These are phyloP conservation scores for Cercospora sesami DNA, from an alignment of 2,329 filamentous ascomycete genomes.

Conservation along the genomic window DNA sequence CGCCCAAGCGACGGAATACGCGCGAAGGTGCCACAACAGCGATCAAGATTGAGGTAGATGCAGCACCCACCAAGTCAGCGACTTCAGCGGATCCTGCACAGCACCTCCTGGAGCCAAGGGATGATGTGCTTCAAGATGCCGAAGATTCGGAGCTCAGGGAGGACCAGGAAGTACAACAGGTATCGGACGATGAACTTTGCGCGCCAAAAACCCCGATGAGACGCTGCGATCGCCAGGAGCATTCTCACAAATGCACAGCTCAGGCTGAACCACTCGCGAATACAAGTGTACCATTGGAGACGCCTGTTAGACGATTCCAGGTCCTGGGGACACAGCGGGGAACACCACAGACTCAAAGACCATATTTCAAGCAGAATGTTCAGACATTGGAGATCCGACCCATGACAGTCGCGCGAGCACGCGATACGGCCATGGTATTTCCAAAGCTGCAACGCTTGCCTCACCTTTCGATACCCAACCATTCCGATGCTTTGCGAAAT, in stretches of 20 bases:
- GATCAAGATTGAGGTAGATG: neutral
- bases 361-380: conserved; percentile 25
- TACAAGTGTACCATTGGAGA: conserved; percentile 22
- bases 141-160: conserved; percentile 13
- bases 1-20: neutral
- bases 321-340: conserved; percentile 25
- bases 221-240: conserved; percentile 28
- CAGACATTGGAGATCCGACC: conserved; percentile 25
- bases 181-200: conserved; percentile 37
- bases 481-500: neutral
- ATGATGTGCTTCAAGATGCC: neutral
- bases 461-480: neutral
- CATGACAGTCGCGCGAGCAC: conserved; percentile 32
- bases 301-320: conserved; percentile 27
- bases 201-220: conserved; percentile 39
- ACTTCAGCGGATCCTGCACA: conserved; percentile 28
- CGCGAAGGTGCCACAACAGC: neutral
- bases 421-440: conserved; percentile 31
- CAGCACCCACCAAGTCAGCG: conserved; percentile 28
- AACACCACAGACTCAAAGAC: conserved; percentile 34
- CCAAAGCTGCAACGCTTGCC: conserved; percentile 24
- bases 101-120: conserved; percentile 8
- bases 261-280: conserved; percentile 17
- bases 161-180: conserved; percentile 20
- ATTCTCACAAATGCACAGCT: conserved; percentile 23